Conservation (phyloP, 495 filamentous ascomycete genomes). For the Darksidea phi region DNA sequence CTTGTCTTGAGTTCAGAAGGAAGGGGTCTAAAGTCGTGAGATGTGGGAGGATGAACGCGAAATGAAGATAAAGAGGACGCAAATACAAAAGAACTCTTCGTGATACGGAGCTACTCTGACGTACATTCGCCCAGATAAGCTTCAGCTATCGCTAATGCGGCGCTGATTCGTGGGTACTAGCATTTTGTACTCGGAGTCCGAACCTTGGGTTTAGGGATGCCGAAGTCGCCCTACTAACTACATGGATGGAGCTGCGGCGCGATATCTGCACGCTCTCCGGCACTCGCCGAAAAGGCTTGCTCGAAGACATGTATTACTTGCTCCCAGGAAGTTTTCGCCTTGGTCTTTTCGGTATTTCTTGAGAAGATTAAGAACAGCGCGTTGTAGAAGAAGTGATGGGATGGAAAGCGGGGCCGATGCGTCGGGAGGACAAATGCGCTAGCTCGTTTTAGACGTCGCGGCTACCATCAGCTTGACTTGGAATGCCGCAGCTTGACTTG, state of each 20-base stretch:
- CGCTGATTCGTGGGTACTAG: conserved; percentile 4
- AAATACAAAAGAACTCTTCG: neutral
- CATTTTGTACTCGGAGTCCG: conserved; percentile 7
- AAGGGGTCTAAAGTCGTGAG: neutral
- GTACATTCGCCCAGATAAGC: neutral
- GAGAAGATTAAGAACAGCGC: too few relatives aligned
- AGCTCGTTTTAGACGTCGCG: neutral
- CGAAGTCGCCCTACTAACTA: too few relatives aligned
- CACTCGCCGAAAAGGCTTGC: too few relatives aligned
- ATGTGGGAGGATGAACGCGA: neutral
- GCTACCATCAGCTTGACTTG: neutral
- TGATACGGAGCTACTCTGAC: neutral
- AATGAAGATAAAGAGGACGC: neutral
- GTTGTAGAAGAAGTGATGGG: neutral
- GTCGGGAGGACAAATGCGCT: neutral
- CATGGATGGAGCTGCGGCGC: too few relatives aligned
- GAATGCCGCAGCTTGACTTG: too few relatives aligned
- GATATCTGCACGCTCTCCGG: too few relatives aligned
- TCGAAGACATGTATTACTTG: too few relatives aligned
- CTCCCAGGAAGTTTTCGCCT: too few relatives aligned
- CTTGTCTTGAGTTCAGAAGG: neutral
- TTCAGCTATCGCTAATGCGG: neutral
- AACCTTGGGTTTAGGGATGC: neutral
- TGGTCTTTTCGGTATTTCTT: too few relatives aligned
- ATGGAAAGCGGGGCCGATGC: conserved; percentile 13